A percentile compares a stretch with the other conserved stretches of the same genome.
Conservation (phyloP, 352 stramenopile genomes). For the Pythium vanterpoolii region DNA sequence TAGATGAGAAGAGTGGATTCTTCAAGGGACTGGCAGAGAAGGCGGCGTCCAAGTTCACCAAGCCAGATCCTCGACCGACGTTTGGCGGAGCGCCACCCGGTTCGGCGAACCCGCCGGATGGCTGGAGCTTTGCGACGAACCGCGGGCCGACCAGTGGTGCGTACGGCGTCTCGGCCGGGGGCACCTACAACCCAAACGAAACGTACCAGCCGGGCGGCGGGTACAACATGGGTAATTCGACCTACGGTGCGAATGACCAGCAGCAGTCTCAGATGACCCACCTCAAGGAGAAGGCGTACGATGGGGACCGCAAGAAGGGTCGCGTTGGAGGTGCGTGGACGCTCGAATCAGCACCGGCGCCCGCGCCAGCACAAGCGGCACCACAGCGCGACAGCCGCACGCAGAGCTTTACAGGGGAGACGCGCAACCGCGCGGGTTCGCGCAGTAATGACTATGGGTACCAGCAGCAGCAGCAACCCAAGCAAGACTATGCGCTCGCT, state of each 20-base stretch:
- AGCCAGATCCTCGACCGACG: slow-evolving; percentile 55
- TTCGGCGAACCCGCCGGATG: slow-evolving; percentile 65
- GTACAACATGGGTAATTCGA: slow-evolving; percentile 48
- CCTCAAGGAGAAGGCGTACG: slow-evolving; percentile 77
- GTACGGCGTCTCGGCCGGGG: slow-evolving; percentile 44
- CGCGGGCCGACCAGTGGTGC: slow-evolving; percentile 71
- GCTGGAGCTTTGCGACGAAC: slow-evolving; percentile 86
- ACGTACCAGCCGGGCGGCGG: slow-evolving; percentile 64
- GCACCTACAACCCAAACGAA: slow-evolving; percentile 80
- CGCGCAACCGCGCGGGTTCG: slow-evolving; percentile 21
- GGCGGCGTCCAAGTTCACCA: slow-evolving; percentile 72
- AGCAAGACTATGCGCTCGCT: slow-evolving; percentile 6
- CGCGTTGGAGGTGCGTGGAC: slow-evolving; percentile 73
- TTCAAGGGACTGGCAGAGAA: slow-evolving; percentile 87
- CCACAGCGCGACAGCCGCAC: slow-evolving; percentile 37
- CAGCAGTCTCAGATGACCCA: slow-evolving; percentile 60
- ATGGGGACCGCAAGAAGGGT: slow-evolving; percentile 83
- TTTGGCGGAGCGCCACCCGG: slow-evolving; percentile 53
- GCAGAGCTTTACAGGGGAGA: slow-evolving; percentile 40
- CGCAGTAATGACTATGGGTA: slow-evolving; percentile 51
- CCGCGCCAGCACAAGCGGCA: slow-evolving; percentile 16
- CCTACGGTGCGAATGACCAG: slow-evolving; percentile 42
- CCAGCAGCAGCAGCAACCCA: slow-evolving; percentile 24
- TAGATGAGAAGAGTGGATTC: slow-evolving; percentile 80
- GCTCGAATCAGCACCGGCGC: slow-evolving; percentile 24